phyloP scores from a whole-genome alignment of 139 green algal species.

The Trebouxia sp. region DNA sequence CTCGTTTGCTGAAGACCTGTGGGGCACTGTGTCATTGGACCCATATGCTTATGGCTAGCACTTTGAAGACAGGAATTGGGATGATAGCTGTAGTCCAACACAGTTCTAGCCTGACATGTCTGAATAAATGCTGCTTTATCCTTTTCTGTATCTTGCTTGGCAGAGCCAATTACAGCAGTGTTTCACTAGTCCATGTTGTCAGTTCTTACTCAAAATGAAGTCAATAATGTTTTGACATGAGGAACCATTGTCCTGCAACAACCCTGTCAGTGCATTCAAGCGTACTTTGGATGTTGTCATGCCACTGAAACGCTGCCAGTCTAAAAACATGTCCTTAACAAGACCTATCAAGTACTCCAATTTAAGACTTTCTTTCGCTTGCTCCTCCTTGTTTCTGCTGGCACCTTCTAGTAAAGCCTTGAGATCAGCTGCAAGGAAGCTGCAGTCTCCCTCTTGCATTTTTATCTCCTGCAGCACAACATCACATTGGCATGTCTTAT shows the following conservation, averaged over 20 bases:
- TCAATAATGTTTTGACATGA: slow-evolving; percentile 46
- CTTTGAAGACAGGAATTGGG: neutral
- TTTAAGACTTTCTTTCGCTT: slow-evolving; percentile 58
- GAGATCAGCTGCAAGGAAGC: slow-evolving; percentile 34
- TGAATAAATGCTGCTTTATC: neutral
- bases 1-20: neutral
- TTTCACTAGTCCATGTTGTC: neutral
- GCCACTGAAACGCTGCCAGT: slow-evolving; percentile 55
- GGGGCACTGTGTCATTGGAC: neutral
- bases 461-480: slow-evolving; percentile 58
- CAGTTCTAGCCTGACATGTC: neutral
- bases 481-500: neutral
- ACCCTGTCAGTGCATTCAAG: slow-evolving; percentile 48
- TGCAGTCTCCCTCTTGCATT: slow-evolving; percentile 60
- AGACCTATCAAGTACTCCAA: slow-evolving; percentile 48
- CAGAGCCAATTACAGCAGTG: neutral
- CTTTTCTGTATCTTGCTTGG: too few relatives aligned
- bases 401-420: slow-evolving; percentile 45
- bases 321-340: slow-evolving; percentile 63
- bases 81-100: neutral
- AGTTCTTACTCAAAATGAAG: slow-evolving; percentile 41
- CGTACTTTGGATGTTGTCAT: slow-evolving; percentile 45
- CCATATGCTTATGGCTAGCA: slow-evolving; percentile 16
- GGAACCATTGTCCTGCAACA: slow-evolving; percentile 42
- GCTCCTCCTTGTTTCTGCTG: slow-evolving; percentile 36